Evolutionary conservation across 129 eudicot genomes (phyloP), one percentile per base, ranked within the genome.

Genomic region (Saussurea involucrata): DNA sequence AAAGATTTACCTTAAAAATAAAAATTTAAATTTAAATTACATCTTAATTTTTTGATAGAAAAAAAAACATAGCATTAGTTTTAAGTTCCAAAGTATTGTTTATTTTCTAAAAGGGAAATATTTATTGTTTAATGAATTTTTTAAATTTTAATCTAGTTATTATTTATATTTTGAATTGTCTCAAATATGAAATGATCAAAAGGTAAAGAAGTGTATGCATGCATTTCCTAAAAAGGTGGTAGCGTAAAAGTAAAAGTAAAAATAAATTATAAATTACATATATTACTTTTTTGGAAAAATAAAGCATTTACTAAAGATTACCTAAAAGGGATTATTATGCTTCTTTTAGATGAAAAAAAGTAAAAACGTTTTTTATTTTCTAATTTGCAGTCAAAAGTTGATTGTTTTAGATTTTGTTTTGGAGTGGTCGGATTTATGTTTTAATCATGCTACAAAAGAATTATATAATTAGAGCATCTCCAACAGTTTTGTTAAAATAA

Each of bases 351-450:
- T 20, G 60, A 18, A 25, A 58, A 9, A 63, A 63, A 1, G 0
- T 24, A 63, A 53, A 53, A 53, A 17, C 22, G 0, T 53, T 17
- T 60, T 76, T 42, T 40, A 3, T 74, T 9, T 76, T 40, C 72
- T 24, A 40, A 44, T 40, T 76, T 25, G 29, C 31, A 13, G 72
- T 76, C 72, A 76, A 76, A 44, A 40, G 80, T 75, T 40, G 80
- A 64, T 76, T 24, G 44, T 12, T 42, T 42, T 65, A 22, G 42
- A 61, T 61, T 73, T 57, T 57, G 28, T 49, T 63, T 76, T 76
- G 46, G 42, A 28, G 63, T 76, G 72, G 80, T 76, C 80, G 80
- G 80, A 76, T 27, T 27, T 64, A 75, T 75, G 79, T 75, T 75
- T 75, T 40, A 75, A 63, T 75, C 71, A 63, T 63, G 71, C 63